Percentiles rank a stretch among this genome's conserved stretches.
phyloP scores from a whole-genome alignment of 148 eudicot species.

The Limonium bicolor region DNA sequence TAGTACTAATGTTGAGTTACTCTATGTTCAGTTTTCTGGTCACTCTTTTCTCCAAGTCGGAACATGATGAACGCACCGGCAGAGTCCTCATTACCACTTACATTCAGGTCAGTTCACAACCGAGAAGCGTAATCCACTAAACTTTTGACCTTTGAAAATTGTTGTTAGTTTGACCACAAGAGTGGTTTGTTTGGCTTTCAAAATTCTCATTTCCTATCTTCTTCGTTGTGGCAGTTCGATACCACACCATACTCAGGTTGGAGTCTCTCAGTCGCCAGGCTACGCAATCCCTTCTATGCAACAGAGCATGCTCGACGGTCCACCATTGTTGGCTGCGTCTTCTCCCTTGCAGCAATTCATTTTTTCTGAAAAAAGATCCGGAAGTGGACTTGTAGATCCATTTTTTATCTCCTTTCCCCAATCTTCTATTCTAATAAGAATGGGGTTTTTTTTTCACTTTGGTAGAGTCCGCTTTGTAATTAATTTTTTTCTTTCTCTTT shows the following conservation, averaged over 20 bases:
- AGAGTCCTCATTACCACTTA: conserved; percentile 60
- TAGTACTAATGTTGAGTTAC: no score
- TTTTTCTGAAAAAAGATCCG: conserved; percentile 30
- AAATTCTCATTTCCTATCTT: neutral
- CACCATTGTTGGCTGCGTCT: neutral
- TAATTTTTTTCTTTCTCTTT: no score
- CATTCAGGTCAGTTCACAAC: conserved; percentile 52
- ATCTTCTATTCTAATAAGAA: no score
- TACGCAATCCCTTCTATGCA: conserved; percentile 1
- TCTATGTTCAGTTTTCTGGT: conserved; percentile 65
- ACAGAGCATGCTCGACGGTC: neutral
- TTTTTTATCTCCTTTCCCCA: no score
- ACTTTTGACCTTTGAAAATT: no score
- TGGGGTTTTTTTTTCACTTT: no score
- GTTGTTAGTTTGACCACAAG: no score
- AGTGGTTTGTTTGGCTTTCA: neutral
- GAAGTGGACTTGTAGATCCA: no score
- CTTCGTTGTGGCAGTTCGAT: neutral
- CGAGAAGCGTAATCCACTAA: no score
- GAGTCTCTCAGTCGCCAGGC: conserved; percentile 1
- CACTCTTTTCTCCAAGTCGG: conserved; percentile 57
- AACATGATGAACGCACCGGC: conserved; percentile 33
- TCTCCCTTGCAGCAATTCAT: conserved; percentile 13
- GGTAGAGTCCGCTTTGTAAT: no score
- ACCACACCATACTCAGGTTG: conserved; percentile 6